Base-by-base conservation (phyloP, 192 early-diverging fungal species). In the Podochytrium sp. region DNA sequence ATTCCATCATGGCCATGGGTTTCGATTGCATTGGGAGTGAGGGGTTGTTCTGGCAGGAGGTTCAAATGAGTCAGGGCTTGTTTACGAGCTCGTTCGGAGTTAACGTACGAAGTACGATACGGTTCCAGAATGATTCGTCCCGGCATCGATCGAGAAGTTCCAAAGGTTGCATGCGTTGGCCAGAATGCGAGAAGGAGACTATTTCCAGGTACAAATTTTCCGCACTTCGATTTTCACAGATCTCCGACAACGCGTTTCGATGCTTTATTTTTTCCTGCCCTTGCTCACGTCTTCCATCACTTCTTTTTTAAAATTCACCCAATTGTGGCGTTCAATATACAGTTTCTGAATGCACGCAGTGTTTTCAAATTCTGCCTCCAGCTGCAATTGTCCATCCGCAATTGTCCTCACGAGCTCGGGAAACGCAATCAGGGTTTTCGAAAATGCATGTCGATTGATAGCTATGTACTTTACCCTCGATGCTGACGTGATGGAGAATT, bases 51-150 rank as follows among this genome's bases (percentile, higher is more conserved):
- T 62, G 49, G 12, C 12, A 25, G 30, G 14, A 23, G 3, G 37
- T 6, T 23, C 16, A 39, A 41, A 33, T 12, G 58, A 40, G 25
- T n/a, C 20, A 27, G 43, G 27, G 25, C 5, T 2, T 1, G 40
- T 2, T 41, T 3, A 12, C 39, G 25, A 10, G 14, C 32, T 27
- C 23, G 18, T 66, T 66, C 34, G 16, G 18, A 4, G 35, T 2
- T 27, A 1, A 74, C 72, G 63, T 16, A 74, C 72, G 72, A 12
- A 74, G 47, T 51, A 52, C 23, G 30, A 74, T 35, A 27, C 72
- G 7, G 7, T 25, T 47, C 72, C 72, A 74, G 56, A 74, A 74
- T 4, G 72, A 38, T 57, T 55, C 70, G 23, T 60, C 70, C 6
- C 35, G 55, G 32, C 70, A 38, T 39, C 70, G 33, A 33, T 72